These are phyloP conservation scores for Triangularia setosa DNA, from an alignment of 2,329 filamentous ascomycete genomes.

Conservation along the genomic window DNA sequence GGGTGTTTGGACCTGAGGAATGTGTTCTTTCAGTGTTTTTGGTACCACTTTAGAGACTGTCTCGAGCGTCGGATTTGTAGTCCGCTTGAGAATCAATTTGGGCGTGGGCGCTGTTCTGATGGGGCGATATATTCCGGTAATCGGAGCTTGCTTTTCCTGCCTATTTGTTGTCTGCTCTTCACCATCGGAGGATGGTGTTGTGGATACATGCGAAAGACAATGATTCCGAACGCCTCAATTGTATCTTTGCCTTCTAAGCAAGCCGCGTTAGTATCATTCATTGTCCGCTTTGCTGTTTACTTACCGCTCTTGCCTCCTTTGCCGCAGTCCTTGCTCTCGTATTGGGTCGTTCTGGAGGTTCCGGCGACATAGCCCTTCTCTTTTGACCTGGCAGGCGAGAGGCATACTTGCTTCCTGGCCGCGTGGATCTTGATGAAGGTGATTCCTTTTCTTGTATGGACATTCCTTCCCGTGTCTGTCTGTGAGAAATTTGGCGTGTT, in stretches of 20 bases:
- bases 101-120: not conserved
- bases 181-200: not conserved
- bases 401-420: not conserved
- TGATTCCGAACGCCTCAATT: not conserved
- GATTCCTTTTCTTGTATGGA: not conserved
- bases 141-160: not conserved
- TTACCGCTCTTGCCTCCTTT: not conserved
- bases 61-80: not conserved
- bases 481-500: not conserved
- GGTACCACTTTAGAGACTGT: not conserved
- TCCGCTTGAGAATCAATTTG: not conserved
- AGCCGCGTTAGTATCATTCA: not conserved
- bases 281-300: not conserved
- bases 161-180: not conserved
- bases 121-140: not conserved
- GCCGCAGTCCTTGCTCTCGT: not conserved
- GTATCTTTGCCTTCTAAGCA: not conserved
- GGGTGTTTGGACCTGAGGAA: not conserved
- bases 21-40: not conserved
- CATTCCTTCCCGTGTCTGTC: not conserved
- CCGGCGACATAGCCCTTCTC: not conserved
- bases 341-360: not conserved
- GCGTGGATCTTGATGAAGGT: not conserved
- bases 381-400: not conserved
- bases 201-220: not conserved